A percentile compares a stretch with the other conserved stretches of the same genome.
Evolutionary conservation across 345 rosid genomes (phyloP).

Genomic region (Corymbia maculata): DNA sequence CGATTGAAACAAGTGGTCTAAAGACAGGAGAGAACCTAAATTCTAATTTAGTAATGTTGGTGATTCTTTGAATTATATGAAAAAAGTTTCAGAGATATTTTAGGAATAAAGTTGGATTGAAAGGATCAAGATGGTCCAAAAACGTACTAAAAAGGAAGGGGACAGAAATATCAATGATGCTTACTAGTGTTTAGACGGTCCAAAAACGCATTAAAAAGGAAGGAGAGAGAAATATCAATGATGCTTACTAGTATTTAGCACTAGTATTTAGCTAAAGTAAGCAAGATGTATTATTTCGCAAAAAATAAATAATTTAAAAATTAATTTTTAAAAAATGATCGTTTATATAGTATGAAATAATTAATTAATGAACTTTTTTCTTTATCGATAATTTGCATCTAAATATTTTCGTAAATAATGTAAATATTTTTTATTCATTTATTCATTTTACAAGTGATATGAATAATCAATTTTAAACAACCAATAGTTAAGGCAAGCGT

Average conservation of each 20-base stretch:
- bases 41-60: not conserved
- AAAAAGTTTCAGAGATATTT: not conserved
- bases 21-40: not conserved
- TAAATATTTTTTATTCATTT: not conserved
- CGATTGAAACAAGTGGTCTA: not conserved
- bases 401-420: not conserved
- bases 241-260: no score
- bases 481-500: no score
- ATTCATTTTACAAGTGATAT: not conserved
- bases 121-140: not conserved
- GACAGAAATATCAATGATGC: not conserved
- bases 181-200: not conserved
- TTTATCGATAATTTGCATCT: not conserved
- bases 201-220: no score
- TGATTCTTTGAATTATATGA: not conserved
- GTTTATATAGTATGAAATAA: accelerated
- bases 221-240: no score
- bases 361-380: accelerated
- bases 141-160: not conserved
- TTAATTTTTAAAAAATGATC: no score
- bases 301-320: accelerated
- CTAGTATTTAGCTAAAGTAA: not conserved
- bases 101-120: not conserved
- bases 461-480: no score
- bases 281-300: not conserved